phyloP scores from a whole-genome alignment of 176 grass and related monocot genomes.

The Pontederia crassipes region DNA sequence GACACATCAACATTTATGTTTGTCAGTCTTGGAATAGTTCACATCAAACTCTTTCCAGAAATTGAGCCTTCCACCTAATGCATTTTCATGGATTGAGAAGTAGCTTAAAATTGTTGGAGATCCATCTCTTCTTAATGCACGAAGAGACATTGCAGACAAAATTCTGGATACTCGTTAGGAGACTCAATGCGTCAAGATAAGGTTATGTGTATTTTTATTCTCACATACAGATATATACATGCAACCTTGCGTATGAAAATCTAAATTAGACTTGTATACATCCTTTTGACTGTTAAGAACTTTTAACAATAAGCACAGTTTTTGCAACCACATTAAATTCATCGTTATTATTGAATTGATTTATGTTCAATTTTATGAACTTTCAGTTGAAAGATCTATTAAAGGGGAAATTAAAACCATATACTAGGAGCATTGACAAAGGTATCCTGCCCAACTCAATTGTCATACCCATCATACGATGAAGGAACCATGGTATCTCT shows the following conservation, averaged over 20 bases:
- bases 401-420: slow-evolving; percentile 24
- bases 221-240: neutral
- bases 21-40: neutral
- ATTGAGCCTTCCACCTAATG: slow-evolving; percentile 19
- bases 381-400: slow-evolving; percentile 23
- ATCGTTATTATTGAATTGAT: neutral
- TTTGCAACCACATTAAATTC: neutral
- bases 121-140: slow-evolving; percentile 28
- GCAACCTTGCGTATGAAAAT: neutral
- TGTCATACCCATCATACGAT: slow-evolving; percentile 9
- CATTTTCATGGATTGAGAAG: slow-evolving; percentile 28
- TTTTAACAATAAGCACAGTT: too few relatives aligned
- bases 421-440: slow-evolving; percentile 7
- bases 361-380: neutral
- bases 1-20: too few relatives aligned
- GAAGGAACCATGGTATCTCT: slow-evolving; percentile 15
- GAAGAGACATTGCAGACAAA: slow-evolving; percentile 32
- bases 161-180: slow-evolving; percentile 26
- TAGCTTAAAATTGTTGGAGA: slow-evolving; percentile 22
- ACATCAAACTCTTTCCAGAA: slow-evolving; percentile 11
- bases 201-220: neutral
- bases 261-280: neutral
- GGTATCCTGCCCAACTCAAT: slow-evolving; percentile 14
- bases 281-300: too few relatives aligned
- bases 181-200: slow-evolving; percentile 27